Evolutionary conservation across 306 rosid genomes (phyloP).

Genomic region (Medicago ruthenica): DNA sequence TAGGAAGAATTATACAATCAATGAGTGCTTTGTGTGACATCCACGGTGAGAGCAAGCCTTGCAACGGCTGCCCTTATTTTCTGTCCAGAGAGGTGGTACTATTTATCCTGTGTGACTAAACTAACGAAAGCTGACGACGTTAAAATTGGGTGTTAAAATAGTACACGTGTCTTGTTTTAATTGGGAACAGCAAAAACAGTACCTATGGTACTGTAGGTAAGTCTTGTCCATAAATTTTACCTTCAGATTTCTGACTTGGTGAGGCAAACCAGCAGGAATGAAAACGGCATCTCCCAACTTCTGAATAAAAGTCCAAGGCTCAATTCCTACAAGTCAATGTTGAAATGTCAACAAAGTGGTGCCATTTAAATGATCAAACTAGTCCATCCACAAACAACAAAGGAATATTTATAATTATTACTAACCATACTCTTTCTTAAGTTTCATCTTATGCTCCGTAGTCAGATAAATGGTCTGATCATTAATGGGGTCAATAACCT

Average conservation of each 20-base stretch:
- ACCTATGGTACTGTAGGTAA: too few relatives aligned
- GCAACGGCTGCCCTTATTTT: too few relatives aligned
- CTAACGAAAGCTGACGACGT: too few relatives aligned
- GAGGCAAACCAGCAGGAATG: conserved; percentile 52
- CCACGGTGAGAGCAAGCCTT: too few relatives aligned
- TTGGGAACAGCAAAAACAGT: too few relatives aligned
- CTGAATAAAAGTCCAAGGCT: conserved; percentile 55
- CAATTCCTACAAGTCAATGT: conserved; percentile 43
- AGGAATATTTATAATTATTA: neutral
- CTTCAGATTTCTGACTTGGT: conserved; percentile 54
- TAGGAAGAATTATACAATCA: too few relatives aligned
- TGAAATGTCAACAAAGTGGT: neutral
- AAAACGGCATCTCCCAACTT: conserved; percentile 51
- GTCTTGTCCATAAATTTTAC: conserved; percentile 6
- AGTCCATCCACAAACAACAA: conserved; percentile 8
- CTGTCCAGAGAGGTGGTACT: too few relatives aligned
- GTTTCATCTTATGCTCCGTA: conserved; percentile 68
- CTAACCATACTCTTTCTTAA: conserved; percentile 82
- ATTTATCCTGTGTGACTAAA: too few relatives aligned
- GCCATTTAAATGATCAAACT: conserved; percentile 6
- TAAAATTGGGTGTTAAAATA: too few relatives aligned
- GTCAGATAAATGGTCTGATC: conserved; percentile 78
- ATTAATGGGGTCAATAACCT: conserved; percentile 78
- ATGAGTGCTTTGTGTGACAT: too few relatives aligned
- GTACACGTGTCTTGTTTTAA: too few relatives aligned